Evolutionary conservation across 768 basidiomycete genomes (phyloP).

Genomic region (Mycena olivaceomarginata): DNA sequence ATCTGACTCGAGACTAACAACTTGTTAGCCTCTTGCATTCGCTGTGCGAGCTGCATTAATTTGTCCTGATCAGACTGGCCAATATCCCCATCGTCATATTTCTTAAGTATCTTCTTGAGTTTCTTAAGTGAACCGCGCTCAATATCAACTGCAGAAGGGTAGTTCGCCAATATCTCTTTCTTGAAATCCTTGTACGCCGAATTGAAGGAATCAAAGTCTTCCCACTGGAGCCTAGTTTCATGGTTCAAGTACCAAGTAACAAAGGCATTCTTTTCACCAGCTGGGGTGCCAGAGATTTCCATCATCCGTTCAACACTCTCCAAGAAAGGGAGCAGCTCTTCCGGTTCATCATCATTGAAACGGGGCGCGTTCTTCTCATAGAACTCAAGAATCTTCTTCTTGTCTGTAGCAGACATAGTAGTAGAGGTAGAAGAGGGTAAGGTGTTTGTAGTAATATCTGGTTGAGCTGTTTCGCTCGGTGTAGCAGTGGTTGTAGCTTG

Average conservation of each 20-base stretch:
- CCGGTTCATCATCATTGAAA: slow-evolving; percentile 4
- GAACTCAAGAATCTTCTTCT: slow-evolving; percentile 15
- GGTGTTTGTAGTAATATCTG: background rate
- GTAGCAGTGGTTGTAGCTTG: slow-evolving; percentile 1
- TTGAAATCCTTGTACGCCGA: slow-evolving; percentile 16
- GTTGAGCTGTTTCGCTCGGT: background rate
- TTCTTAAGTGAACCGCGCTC: background rate
- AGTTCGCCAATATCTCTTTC: slow-evolving; percentile 18
- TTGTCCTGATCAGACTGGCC: background rate
- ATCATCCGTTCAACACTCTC: slow-evolving; percentile 24
- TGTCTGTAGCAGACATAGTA: background rate
- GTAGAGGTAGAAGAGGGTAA: background rate
- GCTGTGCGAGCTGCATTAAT: background rate
- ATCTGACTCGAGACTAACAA: background rate
- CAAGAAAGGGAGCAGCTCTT: slow-evolving; percentile 13
- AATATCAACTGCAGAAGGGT: background rate
- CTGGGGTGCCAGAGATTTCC: background rate
- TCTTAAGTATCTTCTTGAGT: background rate
- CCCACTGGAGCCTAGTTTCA: background rate
- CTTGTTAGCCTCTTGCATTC: background rate
- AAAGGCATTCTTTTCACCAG: background rate
- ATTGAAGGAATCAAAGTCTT: background rate
- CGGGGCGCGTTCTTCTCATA: slow-evolving; percentile 19
- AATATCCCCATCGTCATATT: slow-evolving; percentile 1
- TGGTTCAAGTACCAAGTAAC: background rate